phyloP scores from a whole-genome alignment of 2,329 filamentous ascomycete genomes.

The Pleomassaria siparia region DNA sequence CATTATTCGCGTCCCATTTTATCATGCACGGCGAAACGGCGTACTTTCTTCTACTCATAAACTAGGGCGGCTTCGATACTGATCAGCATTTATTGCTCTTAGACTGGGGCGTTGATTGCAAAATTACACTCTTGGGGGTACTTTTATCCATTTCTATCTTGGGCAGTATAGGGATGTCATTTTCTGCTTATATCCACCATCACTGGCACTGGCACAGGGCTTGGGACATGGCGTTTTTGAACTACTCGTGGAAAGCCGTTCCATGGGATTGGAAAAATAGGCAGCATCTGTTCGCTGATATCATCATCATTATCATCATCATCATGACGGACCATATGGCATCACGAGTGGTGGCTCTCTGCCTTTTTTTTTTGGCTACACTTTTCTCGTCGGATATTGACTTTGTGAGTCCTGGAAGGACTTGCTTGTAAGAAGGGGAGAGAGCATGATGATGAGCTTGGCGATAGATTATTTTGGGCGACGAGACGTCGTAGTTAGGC shows the following conservation, averaged over 20 bases:
- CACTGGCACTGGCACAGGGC: constrained; percentile 6
- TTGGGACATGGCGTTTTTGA: constrained; percentile 12
- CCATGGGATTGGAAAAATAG: not conserved
- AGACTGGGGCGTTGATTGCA: constrained; percentile 14
- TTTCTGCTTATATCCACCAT: constrained; percentile 3
- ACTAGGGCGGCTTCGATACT: constrained; percentile 27
- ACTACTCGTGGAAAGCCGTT: not conserved
- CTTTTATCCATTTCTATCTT: not conserved
- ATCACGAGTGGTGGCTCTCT: constrained; percentile 1
- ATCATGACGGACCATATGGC: constrained; percentile 1
- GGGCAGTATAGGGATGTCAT: not conserved
- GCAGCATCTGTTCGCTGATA: constrained; percentile 9
- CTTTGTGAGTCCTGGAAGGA: not conserved
- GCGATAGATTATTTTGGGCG: not conserved
- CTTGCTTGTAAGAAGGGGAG: not conserved
- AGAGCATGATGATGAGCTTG: not conserved
- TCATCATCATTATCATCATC: too few species aligned
- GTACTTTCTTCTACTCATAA: constrained; percentile 19
- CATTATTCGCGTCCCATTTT: constrained; percentile 15
- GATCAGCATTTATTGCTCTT: constrained; percentile 14
- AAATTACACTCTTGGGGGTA: not conserved
- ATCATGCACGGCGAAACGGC: constrained; percentile 37
- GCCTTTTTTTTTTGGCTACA: not conserved
- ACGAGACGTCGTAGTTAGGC: not conserved
- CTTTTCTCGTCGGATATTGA: not conserved